phyloP scores from a whole-genome alignment of 192 early-diverging fungal species.

The Jimgerdemannia lactiflua region DNA sequence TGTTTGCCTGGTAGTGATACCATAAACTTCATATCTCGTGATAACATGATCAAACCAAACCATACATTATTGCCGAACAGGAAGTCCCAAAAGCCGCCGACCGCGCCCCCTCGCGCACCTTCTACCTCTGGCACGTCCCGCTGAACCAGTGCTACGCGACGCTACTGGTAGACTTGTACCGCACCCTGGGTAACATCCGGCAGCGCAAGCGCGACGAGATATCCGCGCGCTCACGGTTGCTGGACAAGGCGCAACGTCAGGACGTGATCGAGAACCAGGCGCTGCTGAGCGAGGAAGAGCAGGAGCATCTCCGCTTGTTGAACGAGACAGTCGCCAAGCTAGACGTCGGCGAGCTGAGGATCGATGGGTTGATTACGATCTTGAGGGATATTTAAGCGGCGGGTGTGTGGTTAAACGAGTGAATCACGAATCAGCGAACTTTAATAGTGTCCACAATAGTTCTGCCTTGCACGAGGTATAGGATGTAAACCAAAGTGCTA shows the following conservation, averaged over 20 bases:
- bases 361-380: conserved; percentile 41
- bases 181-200: conserved; percentile 54
- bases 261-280: conserved; percentile 56
- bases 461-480: neutral
- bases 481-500: neutral
- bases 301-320: conserved; percentile 38
- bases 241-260: conserved; percentile 62
- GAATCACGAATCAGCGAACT: neutral
- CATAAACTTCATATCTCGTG: neutral
- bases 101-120: conserved; percentile 70
- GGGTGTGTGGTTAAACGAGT: neutral
- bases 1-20: neutral
- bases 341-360: conserved; percentile 40
- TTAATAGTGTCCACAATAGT: neutral
- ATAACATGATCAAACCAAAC: neutral
- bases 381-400: conserved; percentile 41
- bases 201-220: conserved; percentile 51
- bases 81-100: conserved; percentile 74
- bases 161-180: conserved; percentile 48
- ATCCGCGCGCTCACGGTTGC: conserved; percentile 39
- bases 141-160: conserved; percentile 45
- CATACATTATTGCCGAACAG: conserved; percentile 41
- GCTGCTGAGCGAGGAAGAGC: conserved; percentile 50
- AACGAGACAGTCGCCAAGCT: conserved; percentile 42
- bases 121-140: conserved; percentile 67